phyloP scores from a whole-genome alignment of 495 filamentous ascomycete species.

The Xylaria palmicola region DNA sequence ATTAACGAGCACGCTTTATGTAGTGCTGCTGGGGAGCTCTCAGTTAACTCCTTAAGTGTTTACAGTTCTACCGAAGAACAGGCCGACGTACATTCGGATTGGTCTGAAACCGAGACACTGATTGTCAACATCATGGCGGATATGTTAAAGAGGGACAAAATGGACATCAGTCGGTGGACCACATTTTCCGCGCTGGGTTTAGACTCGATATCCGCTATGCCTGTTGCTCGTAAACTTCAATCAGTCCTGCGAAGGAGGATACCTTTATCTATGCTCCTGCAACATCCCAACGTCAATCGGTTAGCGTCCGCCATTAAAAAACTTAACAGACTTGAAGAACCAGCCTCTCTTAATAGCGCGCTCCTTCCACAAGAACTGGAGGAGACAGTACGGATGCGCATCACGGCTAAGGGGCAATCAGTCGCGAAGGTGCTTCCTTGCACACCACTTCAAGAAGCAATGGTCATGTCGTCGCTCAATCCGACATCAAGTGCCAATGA shows the following conservation, averaged over 20 bases:
- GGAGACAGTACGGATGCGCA: slow-evolving; percentile 29
- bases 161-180: slow-evolving; percentile 55
- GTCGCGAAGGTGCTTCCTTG: slow-evolving; percentile 67
- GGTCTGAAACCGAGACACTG: slow-evolving; percentile 50
- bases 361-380: slow-evolving; percentile 40
- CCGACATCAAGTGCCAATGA: neutral
- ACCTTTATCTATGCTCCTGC: slow-evolving; percentile 63
- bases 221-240: slow-evolving; percentile 55
- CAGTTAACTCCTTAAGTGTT: slow-evolving; percentile 6
- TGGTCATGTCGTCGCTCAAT: slow-evolving; percentile 57
- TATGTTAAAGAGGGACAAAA: slow-evolving; percentile 48
- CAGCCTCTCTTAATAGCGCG: slow-evolving; percentile 3
- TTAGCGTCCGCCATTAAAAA: slow-evolving; percentile 41
- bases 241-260: slow-evolving; percentile 41
- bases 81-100: slow-evolving; percentile 42
- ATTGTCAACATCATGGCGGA: slow-evolving; percentile 45
- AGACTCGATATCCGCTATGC: slow-evolving; percentile 80
- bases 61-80: slow-evolving; percentile 21
- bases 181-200: slow-evolving; percentile 58
- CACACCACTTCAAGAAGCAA: slow-evolving; percentile 78
- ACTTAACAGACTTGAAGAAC: neutral
- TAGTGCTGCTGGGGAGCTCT: slow-evolving; percentile 24
- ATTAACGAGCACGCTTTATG: slow-evolving; percentile 52
- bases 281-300: slow-evolving; percentile 56
- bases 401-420: slow-evolving; percentile 30